These are phyloP conservation scores for Ambrosia trifida DNA, from an alignment of 129 eudicot species.

Conservation along the genomic window DNA sequence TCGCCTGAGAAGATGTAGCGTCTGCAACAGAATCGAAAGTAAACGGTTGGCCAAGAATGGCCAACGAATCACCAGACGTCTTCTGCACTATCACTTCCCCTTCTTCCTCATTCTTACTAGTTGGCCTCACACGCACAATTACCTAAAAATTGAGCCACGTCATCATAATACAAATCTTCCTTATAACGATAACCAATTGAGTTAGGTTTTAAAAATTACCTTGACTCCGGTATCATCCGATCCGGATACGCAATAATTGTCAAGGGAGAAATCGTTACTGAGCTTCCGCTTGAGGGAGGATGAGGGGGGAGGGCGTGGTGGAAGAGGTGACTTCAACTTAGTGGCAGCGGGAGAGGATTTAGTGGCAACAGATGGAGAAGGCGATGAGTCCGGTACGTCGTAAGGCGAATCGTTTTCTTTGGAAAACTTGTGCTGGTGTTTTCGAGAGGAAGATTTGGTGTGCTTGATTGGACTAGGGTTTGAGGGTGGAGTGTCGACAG, in stretches of 20 bases:
- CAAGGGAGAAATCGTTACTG: conserved; percentile 42
- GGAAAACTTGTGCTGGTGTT: conserved; percentile 38
- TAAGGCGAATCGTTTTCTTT: conserved; percentile 74
- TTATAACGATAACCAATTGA: too few species aligned
- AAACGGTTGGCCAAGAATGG: conserved; percentile 70
- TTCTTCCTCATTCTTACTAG: conserved; percentile 50
- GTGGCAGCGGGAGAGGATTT: conserved; percentile 48
- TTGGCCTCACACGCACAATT: conserved; percentile 84
- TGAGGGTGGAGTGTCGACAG: conserved; percentile 35
- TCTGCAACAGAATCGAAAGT: conserved; percentile 89
- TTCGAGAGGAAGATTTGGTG: conserved; percentile 32
- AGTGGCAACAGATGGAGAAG: conserved; percentile 33
- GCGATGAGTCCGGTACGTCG: conserved; percentile 35
- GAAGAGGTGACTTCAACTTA: conserved; percentile 69
- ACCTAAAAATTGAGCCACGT: conserved; percentile 45
- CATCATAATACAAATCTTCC: background rate
- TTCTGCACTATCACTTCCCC: conserved; percentile 62
- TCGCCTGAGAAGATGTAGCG: conserved; percentile 69
- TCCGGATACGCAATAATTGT: conserved; percentile 35
- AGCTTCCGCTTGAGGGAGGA: conserved; percentile 61
- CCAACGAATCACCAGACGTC: conserved; percentile 60
- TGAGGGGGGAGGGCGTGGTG: conserved; percentile 73
- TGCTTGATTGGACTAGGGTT: conserved; percentile 50
- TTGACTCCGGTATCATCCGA: conserved; percentile 76
- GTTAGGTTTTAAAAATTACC: conserved; percentile 31